Evolutionary conservation across 2,329 filamentous ascomycete species (phyloP).

Genomic region (Colletotrichum sublineola): DNA sequence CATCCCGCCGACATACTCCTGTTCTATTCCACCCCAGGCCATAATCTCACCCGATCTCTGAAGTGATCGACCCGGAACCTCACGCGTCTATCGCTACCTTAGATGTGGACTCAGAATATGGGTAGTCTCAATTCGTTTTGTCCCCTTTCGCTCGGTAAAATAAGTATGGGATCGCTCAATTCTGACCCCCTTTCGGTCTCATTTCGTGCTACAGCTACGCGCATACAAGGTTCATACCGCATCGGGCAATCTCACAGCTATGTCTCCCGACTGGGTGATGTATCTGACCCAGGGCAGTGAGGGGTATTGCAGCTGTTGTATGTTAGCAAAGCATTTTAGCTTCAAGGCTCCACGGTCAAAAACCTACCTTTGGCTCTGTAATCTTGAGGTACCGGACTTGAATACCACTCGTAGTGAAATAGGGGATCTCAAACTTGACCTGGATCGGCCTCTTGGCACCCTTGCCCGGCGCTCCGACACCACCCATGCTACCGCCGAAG

Average conservation of each 20-base stretch:
- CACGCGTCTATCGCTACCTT: slow-evolving; percentile 21
- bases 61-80: slow-evolving; percentile 10
- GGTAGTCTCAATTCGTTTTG: slow-evolving; percentile 12
- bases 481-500: slow-evolving; percentile 97
- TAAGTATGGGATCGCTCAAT: neutral
- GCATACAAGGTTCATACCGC: slow-evolving; percentile 69
- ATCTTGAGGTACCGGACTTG: slow-evolving; percentile 99
- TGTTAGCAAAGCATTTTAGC: slow-evolving; percentile 32
- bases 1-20: neutral
- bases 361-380: slow-evolving; percentile 94
- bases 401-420: slow-evolving; percentile 99
- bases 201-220: slow-evolving; percentile 8
- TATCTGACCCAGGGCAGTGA: slow-evolving; percentile 98
- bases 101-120: neutral
- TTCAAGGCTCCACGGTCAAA: neutral
- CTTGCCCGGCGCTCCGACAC: slow-evolving; percentile 82
- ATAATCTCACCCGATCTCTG: neutral
- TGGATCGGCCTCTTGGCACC: slow-evolving; percentile 94
- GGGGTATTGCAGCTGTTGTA: slow-evolving; percentile 89
- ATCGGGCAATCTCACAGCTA: slow-evolving; percentile 94
- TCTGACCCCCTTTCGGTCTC: neutral
- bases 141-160: slow-evolving; percentile 14
- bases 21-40: slow-evolving; percentile 4
- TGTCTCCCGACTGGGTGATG: slow-evolving; percentile 98
- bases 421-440: slow-evolving; percentile 99